Percentiles rank a stretch among this genome's conserved stretches.
Conservation (phyloP, 2,329 filamentous ascomycete genomes). For the Colletotrichum ledebouriae region DNA sequence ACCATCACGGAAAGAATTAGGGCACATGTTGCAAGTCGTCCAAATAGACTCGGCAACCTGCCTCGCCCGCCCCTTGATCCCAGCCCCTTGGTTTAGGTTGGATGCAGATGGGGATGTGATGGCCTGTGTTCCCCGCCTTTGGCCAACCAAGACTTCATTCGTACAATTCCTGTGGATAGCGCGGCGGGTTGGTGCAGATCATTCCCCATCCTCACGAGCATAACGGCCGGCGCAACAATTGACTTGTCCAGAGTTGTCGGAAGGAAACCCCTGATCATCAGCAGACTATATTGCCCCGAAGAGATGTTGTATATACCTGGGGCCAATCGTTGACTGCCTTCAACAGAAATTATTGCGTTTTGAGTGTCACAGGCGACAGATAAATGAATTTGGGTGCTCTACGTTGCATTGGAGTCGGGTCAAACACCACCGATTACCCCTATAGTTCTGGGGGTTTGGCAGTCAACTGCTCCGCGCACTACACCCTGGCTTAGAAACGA, state of each 20-base stretch:
- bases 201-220: conserved; percentile 24
- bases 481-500: neutral
- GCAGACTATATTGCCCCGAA: too few species aligned
- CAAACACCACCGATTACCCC: conserved; percentile 24
- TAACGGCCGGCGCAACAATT: neutral
- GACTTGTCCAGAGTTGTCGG: neutral
- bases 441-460: conserved; percentile 4
- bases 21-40: conserved; percentile 40
- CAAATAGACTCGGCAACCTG: conserved; percentile 40
- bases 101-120: conserved; percentile 36
- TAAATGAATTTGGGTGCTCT: neutral
- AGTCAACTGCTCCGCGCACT: conserved; percentile 6
- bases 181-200: conserved; percentile 42
- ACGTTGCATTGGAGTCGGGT: conserved; percentile 15
- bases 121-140: conserved; percentile 22
- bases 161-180: conserved; percentile 20
- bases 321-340: too few species aligned
- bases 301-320: too few species aligned
- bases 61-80: conserved; percentile 40
- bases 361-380: neutral
- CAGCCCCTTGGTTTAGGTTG: conserved; percentile 42
- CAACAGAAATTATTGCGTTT: too few species aligned
- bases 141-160: conserved; percentile 27
- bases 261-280: too few species aligned
- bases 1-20: conserved; percentile 3